phyloP scores from a whole-genome alignment of 768 basidiomycete genomes.

The Auricularia sp. region DNA sequence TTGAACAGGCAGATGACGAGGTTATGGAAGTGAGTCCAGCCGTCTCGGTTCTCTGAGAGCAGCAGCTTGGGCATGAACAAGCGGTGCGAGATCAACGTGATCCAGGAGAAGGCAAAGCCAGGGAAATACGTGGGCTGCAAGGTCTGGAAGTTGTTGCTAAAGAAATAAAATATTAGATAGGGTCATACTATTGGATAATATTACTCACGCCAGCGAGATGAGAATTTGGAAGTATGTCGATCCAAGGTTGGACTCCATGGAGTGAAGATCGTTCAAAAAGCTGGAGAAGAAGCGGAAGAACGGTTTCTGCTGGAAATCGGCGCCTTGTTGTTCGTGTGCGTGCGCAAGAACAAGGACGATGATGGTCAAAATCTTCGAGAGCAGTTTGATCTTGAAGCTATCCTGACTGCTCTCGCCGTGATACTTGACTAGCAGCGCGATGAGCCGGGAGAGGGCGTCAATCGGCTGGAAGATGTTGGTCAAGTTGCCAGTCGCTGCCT shows the following conservation, averaged over 20 bases:
- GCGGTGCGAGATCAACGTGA: constrained; percentile 90
- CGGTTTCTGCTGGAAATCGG: constrained; percentile 89
- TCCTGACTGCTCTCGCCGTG: constrained; percentile 97
- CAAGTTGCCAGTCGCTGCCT: constrained; percentile 60
- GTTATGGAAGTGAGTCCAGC: constrained; percentile 95
- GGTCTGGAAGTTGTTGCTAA: constrained; percentile 89
- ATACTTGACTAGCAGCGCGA: constrained; percentile 98
- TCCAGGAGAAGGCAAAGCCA: constrained; percentile 97
- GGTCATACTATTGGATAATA: background rate
- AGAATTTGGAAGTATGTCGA: constrained; percentile 84
- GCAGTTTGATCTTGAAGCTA: constrained; percentile 90
- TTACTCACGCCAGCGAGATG: constrained; percentile 69
- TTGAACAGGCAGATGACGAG: constrained; percentile 88
- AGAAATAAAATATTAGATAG: background rate
- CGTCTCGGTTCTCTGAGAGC: constrained; percentile 81
- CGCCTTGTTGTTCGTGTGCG: constrained; percentile 87
- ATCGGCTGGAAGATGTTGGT: constrained; percentile 76
- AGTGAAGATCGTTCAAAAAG: constrained; percentile 81
- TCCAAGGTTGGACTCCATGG: constrained; percentile 77
- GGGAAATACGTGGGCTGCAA: constrained; percentile 95
- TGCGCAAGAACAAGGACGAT: constrained; percentile 93
- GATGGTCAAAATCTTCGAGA: constrained; percentile 95
- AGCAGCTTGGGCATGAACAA: constrained; percentile 96
- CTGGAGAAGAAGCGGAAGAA: constrained; percentile 99
- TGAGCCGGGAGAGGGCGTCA: constrained; percentile 90